A percentile compares a stretch with the other conserved stretches of the same genome.
These are phyloP conservation scores for Blastomyces parvus DNA, from an alignment of 2,329 filamentous ascomycete genomes.

Conservation along the genomic window DNA sequence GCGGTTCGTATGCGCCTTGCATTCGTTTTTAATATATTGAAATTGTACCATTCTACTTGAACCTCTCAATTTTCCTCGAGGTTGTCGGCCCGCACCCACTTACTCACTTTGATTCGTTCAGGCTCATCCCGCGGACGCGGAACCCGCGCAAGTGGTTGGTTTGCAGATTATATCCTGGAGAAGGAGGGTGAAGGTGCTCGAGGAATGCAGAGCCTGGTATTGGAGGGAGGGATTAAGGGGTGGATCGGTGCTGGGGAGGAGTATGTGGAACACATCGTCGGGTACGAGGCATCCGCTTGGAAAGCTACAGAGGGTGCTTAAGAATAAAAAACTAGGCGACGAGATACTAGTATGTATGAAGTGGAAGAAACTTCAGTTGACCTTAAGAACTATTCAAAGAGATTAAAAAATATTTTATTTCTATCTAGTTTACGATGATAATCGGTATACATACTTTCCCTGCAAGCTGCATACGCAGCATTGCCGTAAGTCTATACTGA, in stretches of 20 bases:
- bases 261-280: constrained; percentile 42
- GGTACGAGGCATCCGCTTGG: constrained; percentile 35
- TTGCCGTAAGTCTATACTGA: not conserved
- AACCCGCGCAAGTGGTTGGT: constrained; percentile 47
- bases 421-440: not conserved
- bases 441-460: not conserved
- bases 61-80: not conserved
- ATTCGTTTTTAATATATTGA: not conserved
- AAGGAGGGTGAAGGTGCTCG: constrained; percentile 17
- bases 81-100: no score
- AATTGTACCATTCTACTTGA: no score
- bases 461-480: not conserved
- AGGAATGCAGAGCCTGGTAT: constrained; percentile 41
- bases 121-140: constrained; percentile 49
- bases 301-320: not conserved
- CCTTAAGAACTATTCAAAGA: not conserved
- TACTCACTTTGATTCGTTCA: constrained; percentile 20
- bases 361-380: not conserved
- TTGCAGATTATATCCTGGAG: constrained; percentile 43
- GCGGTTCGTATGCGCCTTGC: constrained; percentile 25
- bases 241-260: constrained; percentile 44
- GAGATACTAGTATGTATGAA: not conserved
- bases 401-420: not conserved
- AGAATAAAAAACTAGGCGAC: not conserved
- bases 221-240: constrained; percentile 46